Base-by-base conservation (phyloP, 2,329 filamentous ascomycete genomes). In the Peltaster fructicola region DNA sequence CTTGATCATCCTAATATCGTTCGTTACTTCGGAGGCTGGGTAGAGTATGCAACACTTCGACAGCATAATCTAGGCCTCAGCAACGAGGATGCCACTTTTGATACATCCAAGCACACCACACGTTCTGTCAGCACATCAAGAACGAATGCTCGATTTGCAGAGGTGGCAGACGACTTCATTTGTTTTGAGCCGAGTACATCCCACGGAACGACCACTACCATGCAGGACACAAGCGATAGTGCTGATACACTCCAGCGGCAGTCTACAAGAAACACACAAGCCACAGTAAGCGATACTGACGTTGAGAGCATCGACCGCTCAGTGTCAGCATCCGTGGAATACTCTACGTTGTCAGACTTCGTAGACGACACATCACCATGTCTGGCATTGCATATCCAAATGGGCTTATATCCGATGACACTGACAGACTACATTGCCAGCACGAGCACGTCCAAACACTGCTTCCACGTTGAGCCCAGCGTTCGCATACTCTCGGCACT, bases 1-100 rank as follows among this genome's bases (percentile, higher is more conserved):
- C 51, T 75, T 9, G 64, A 74, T 22, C 71, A 77, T 43, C 57
- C 57, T 4, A 73, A 76, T 39, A 63, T 77, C 27, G 71, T 76
- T 17, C 59, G 70, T 13, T 77, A 77, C 37, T 68, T 67, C 39
- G 60, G 61, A 25, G 65, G 65, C 8, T 77, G 72, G 72, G 54
- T 73, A 8, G 72, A 76, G 17, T 56, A 37, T 37, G 34, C 41
- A 13, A 27, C 22, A 45, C 41, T 14, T 57, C 52, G 6, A 16
- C 48, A n/a, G n/a, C n/a, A n/a, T n/a, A n/a, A n/a, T n/a, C n/a
- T n/a, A n/a, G n/a, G n/a, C n/a, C n/a, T n/a, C n/a, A n/a, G n/a
- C n/a, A n/a, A n/a, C n/a, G n/a, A n/a, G n/a, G n/a, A n/a, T n/a
- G n/a, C n/a, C n/a, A n/a, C n/a, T n/a, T n/a, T n/a, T n/a, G n/a